Conservation (phyloP, 1,139 yeast species). For the Saccharomyces uvarum region DNA sequence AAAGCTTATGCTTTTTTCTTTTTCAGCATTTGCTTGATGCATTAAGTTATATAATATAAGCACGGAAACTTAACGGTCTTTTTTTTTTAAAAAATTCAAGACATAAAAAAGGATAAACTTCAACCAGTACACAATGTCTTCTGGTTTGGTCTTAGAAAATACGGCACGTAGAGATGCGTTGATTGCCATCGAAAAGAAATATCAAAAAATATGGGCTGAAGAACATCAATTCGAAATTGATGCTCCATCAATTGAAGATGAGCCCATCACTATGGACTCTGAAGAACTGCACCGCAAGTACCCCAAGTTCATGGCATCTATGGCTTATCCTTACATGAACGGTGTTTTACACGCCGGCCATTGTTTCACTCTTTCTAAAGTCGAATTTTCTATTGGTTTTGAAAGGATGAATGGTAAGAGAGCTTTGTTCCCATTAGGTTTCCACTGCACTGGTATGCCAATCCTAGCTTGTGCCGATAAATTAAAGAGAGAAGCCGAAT, state of each 20-base stretch:
- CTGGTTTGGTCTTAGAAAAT: conserved; percentile 35
- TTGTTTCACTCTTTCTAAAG: conserved; percentile 89
- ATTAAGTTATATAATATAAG: background rate
- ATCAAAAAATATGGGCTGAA: conserved; percentile 80
- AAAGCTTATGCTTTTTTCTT: background rate
- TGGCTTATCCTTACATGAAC: conserved; percentile 99
- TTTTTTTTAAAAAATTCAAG: background rate
- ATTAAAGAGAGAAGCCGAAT: conserved; percentile 82
- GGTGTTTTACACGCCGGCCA: conserved; percentile 98
- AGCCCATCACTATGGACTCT: conserved; percentile 43
- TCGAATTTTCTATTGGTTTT: conserved; percentile 86
- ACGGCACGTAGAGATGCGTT: conserved; percentile 92
- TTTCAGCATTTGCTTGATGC: background rate
- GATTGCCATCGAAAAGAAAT: conserved; percentile 81
- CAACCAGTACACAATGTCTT: background rate
- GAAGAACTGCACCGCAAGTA: conserved; percentile 70
- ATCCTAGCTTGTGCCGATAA: conserved; percentile 96
- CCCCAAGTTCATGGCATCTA: conserved; percentile 85
- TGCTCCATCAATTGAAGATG: conserved; percentile 73
- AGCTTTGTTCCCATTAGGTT: conserved; percentile 92
- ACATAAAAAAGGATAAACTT: background rate
- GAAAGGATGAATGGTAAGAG: conserved; percentile 92
- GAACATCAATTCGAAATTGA: conserved; percentile 78
- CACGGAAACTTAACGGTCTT: background rate
- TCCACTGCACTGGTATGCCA: conserved; percentile 99